phyloP scores from a whole-genome alignment of 1,284 basidiomycete genomes.

The Hypsizygus ulmarius region DNA sequence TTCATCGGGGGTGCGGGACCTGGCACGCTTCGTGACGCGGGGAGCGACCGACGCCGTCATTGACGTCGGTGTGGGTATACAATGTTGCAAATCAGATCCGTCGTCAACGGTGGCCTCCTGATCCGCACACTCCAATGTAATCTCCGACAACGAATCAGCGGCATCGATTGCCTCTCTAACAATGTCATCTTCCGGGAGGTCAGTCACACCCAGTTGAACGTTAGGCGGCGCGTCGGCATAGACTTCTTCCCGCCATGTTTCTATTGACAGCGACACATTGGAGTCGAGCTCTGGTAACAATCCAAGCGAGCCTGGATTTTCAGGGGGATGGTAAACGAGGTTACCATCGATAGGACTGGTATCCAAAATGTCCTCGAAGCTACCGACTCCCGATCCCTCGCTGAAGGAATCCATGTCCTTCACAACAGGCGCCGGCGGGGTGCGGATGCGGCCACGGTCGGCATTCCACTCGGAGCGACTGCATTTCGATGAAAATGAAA shows the following conservation, averaged over 20 bases:
- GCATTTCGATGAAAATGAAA: neutral
- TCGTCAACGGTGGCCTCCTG: conserved; percentile 7
- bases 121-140: conserved; percentile 10
- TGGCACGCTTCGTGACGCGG: conserved; percentile 20
- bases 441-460: conserved; percentile 23
- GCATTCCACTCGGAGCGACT: conserved; percentile 12
- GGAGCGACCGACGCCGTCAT: conserved; percentile 10
- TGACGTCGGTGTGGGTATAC: conserved; percentile 14
- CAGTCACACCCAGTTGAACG: neutral
- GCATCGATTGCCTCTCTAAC: conserved; percentile 13
- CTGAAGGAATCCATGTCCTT: conserved; percentile 55
- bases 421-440: conserved; percentile 43
- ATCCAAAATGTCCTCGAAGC: conserved; percentile 44
- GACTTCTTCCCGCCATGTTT: conserved; percentile 29
- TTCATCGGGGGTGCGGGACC: conserved; percentile 21
- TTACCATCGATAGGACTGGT: conserved; percentile 27
- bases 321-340: conserved; percentile 18
- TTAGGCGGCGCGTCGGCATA: conserved; percentile 17
- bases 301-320: conserved; percentile 25
- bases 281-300: conserved; percentile 23
- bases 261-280: conserved; percentile 20
- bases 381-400: conserved; percentile 48
- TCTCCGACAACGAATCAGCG: conserved; percentile 11
- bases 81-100: conserved; percentile 8
- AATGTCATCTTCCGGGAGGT: conserved; percentile 15